Base-by-base conservation (phyloP, 805 yeast genomes). In the Lachancea kluyveri region DNA sequence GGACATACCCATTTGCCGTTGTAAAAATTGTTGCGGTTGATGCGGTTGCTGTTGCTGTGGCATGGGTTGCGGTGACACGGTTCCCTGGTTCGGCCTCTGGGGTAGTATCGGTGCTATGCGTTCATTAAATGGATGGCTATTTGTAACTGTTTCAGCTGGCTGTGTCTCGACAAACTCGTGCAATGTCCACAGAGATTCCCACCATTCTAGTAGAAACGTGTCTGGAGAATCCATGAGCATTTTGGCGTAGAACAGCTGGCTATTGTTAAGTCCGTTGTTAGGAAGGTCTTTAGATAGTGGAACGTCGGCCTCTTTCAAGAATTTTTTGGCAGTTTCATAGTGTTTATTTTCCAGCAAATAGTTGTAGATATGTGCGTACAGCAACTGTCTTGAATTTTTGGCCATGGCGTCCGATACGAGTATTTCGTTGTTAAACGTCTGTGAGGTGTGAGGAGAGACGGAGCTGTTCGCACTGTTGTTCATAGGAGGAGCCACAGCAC, bases 121-220 rank as follows among this genome's bases (percentile, higher is more conserved):
- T 16, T 45, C 48, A 11, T 33, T 39, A 19, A 39, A 28, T 10
- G 39, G 39, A 13, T 35, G 33, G 13, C 28, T 28, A 15, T 31
- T 40, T 6, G 42, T 32, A 30, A 63, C 24, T 22, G 50, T 40
- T 33, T 46, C 48, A 11, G 44, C 28, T 7, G 60, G 57, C 1
- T 59, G 49, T 4, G 49, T 49, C 32, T 64, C 61, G 4, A 72
- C 63, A 31, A 61, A 65, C 7, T 67, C 58, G 40, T 70, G 73
- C n/a, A 68, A 36, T 10, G 69, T 58, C 70, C 74, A 67, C 9
- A 74, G 43, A 7, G 67, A 52, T 30, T 65, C 62, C 76, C 77
- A 74, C 79, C 79, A 74, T 40, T 74, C 77, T 28, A 68, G 48
- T 9, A 74, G 48, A 38, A 71, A 70, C 0, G 74, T 62, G 13